Percentiles rank a stretch among this genome's conserved stretches.
phyloP scores from a whole-genome alignment of 164 flowering plant species.

The Berberis vulgaris region DNA sequence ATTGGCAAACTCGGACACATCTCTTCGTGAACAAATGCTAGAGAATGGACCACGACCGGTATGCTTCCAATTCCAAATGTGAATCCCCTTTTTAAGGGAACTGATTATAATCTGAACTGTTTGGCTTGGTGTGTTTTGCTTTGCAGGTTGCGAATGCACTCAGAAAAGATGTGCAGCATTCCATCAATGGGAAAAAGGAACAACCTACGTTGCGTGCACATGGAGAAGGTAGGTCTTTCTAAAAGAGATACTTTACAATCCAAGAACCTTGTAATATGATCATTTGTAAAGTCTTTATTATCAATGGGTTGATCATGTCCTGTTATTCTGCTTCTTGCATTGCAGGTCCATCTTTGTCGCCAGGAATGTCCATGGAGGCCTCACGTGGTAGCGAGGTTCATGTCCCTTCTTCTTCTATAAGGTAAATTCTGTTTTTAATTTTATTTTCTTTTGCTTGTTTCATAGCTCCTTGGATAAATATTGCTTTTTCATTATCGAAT shows the following conservation, averaged over 20 bases:
- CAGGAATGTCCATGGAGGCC: conserved; percentile 24
- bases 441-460: not conserved
- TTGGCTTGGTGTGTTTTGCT: conserved; percentile 7
- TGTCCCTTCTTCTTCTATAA: conserved; percentile 5
- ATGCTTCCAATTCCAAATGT: conserved; percentile 10
- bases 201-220: no score
- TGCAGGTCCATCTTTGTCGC: conserved; percentile 27
- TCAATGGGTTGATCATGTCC: not conserved
- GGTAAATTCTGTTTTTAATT: conserved; percentile 19
- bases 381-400: conserved; percentile 13
- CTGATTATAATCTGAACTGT: not conserved
- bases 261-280: no score
- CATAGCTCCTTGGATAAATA: not conserved
- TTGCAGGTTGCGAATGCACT: conserved; percentile 7
- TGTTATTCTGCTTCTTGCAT: conserved; percentile 4
- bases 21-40: conserved; percentile 12
- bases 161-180: no score
- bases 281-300: not conserved
- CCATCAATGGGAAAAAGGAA: no score
- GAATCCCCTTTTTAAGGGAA: not conserved
- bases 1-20: conserved; percentile 10
- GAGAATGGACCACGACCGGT: conserved; percentile 21
- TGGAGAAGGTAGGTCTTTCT: no score
- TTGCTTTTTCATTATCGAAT: not conserved
- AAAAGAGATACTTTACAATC: no score